These are phyloP conservation scores for Coemansia biformis DNA, from an alignment of 192 early-diverging fungal species.

Conservation along the genomic window DNA sequence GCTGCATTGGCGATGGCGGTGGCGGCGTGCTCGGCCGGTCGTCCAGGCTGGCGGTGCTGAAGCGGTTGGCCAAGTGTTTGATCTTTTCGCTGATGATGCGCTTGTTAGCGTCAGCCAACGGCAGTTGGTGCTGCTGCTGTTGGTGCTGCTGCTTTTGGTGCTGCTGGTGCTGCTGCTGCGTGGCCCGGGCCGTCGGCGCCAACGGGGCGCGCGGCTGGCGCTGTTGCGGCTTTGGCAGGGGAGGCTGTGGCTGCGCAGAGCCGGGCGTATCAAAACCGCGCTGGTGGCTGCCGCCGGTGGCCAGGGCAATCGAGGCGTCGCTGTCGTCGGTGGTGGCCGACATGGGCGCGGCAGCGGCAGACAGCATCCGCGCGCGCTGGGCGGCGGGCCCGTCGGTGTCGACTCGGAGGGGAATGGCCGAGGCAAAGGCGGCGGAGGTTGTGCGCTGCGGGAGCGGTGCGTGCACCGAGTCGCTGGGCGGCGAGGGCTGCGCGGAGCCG, in stretches of 20 bases:
- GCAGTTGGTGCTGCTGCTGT: too few relatives aligned
- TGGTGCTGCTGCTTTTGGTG: too few relatives aligned
- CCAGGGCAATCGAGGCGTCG: conserved; percentile 12
- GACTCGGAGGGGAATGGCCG: too few relatives aligned
- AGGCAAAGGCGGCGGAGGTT: conserved; percentile 18
- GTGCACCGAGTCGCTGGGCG: conserved; percentile 13
- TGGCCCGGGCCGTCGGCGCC: background rate
- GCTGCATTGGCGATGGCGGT: conserved; percentile 8
- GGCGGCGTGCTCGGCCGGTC: conserved; percentile 9
- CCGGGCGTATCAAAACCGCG: conserved; percentile 18
- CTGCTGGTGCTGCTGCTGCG: too few relatives aligned
- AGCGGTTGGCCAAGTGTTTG: conserved; percentile 35
- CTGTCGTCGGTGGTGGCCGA: conserved; percentile 18
- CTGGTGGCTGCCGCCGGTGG: conserved; percentile 1
- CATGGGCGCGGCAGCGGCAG: too few relatives aligned
- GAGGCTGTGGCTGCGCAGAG: conserved; percentile 1
- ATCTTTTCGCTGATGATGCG: conserved; percentile 49
- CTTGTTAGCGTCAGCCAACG: conserved; percentile 11
- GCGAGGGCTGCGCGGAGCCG: conserved; percentile 6
- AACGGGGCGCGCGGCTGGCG: background rate
- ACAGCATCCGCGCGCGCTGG: too few relatives aligned
- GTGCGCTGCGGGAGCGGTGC: conserved; percentile 49
- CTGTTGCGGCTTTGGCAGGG: background rate
- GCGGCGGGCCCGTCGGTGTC: conserved; percentile 4
- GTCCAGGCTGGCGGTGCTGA: conserved; percentile 39